Percentiles rank a stretch among this genome's conserved stretches.
Evolutionary conservation across 192 early-diverging fungal species (phyloP).

Genomic region (Gryganskiella cystojenkinii): DNA sequence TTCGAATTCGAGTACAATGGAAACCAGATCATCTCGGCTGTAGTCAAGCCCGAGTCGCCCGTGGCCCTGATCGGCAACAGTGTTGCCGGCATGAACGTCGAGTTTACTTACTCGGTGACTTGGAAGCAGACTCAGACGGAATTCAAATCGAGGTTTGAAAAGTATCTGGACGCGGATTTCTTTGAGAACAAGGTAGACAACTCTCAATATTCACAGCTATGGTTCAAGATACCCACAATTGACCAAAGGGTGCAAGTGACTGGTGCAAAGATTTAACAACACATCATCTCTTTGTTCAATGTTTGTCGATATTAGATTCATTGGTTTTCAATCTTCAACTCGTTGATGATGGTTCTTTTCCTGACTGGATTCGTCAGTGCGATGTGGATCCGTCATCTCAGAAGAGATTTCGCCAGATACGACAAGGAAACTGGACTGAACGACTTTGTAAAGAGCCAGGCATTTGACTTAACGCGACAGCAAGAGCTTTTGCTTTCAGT

Average conservation of each 20-base stretch:
- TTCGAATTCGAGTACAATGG: conserved; percentile 73
- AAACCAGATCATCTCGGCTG: conserved; percentile 68
- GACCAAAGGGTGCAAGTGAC: background rate
- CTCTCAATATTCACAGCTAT: background rate
- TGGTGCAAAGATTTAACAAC: background rate
- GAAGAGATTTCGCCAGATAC: conserved; percentile 81
- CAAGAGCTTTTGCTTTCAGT: too few relatives aligned
- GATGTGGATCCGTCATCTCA: conserved; percentile 78
- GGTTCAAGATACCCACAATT: background rate
- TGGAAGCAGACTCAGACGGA: conserved; percentile 63
- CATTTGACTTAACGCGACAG: too few relatives aligned
- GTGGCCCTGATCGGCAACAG: conserved; percentile 43
- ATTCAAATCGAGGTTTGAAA: conserved; percentile 73
- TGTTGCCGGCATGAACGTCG: conserved; percentile 45
- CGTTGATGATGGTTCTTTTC: conserved; percentile 85
- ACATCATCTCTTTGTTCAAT: background rate
- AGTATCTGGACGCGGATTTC: conserved; percentile 76
- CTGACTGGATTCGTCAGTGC: conserved; percentile 79
- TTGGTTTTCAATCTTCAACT: conserved; percentile 87
- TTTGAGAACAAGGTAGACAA: conserved; percentile 81
- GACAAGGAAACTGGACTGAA: conserved; percentile 73
- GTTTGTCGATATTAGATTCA: conserved; percentile 65
- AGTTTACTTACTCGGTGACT: conserved; percentile 80
- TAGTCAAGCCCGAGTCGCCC: conserved; percentile 52
- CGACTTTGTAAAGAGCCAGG: conserved; percentile 68